Evolutionary conservation across 2,329 filamentous ascomycete genomes (phyloP).

Genomic region (Karstenula rhodostoma): DNA sequence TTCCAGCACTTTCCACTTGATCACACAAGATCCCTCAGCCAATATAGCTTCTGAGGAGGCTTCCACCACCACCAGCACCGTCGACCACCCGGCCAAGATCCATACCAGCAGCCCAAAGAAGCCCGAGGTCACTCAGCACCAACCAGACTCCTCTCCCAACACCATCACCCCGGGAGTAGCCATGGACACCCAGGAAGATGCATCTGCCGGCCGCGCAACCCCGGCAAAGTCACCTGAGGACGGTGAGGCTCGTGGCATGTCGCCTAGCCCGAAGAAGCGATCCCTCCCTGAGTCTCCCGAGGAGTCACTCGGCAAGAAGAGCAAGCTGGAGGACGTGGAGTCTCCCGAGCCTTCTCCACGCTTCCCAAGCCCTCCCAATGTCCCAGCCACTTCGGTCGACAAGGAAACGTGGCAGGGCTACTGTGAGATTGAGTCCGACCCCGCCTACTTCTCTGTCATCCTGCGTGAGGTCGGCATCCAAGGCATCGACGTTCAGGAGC

Average conservation of each 20-base stretch:
- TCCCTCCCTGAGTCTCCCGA: slow-evolving; percentile 17
- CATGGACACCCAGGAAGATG: background rate
- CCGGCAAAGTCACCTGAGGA: background rate
- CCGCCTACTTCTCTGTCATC: slow-evolving; percentile 85
- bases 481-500: slow-evolving; percentile 77
- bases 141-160: background rate
- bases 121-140: background rate
- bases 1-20: background rate
- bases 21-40: background rate
- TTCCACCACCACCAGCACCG: background rate
- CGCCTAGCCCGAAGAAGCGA: slow-evolving; percentile 28
- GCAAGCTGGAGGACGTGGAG: slow-evolving; percentile 15
- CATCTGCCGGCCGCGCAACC: background rate
- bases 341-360: slow-evolving; percentile 10
- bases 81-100: slow-evolving; percentile 7
- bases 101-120: slow-evolving; percentile 3
- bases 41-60: background rate
- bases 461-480: slow-evolving; percentile 79
- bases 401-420: slow-evolving; percentile 71
- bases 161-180: background rate
- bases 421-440: slow-evolving; percentile 89
- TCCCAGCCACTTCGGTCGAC: slow-evolving; percentile 46
- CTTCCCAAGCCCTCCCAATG: slow-evolving; percentile 38
- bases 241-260: slow-evolving; percentile 1
- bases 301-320: slow-evolving; percentile 28